Conservation (phyloP, 169 alveolate genomes). For the Plasmodium fragile region DNA sequence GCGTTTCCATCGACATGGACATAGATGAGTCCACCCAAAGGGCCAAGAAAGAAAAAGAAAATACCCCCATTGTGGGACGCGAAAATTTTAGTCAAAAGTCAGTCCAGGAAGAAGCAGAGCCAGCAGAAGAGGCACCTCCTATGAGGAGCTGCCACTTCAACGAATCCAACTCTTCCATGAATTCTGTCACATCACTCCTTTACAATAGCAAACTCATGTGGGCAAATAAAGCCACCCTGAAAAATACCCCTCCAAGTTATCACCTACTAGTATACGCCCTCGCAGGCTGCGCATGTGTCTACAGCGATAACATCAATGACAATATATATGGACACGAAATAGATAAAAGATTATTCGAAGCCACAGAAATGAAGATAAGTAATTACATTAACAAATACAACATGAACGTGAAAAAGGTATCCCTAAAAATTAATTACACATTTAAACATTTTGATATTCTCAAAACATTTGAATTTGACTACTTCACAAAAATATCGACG, state of each 20-base stretch:
- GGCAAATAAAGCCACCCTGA: slow-evolving; percentile 53
- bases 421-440: slow-evolving; percentile 32
- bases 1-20: neutral
- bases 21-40: neutral
- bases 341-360: slow-evolving; percentile 56
- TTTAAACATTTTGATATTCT: slow-evolving; percentile 32
- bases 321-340: slow-evolving; percentile 61
- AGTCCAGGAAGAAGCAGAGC: neutral
- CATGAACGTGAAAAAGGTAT: slow-evolving; percentile 38
- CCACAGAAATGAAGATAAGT: slow-evolving; percentile 52
- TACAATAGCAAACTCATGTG: slow-evolving; percentile 70
- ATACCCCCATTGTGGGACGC: neutral
- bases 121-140: neutral
- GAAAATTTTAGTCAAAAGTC: neutral
- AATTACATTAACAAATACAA: slow-evolving; percentile 35
- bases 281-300: slow-evolving; percentile 71
- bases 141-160: slow-evolving; percentile 17
- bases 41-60: neutral
- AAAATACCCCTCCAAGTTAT: slow-evolving; percentile 52
- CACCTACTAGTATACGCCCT: slow-evolving; percentile 60
- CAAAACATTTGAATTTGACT: slow-evolving; percentile 59
- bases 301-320: slow-evolving; percentile 8
- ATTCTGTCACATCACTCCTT: slow-evolving; percentile 44
- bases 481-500: slow-evolving; percentile 63
- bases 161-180: slow-evolving; percentile 54